A percentile compares a stretch with the other conserved stretches of the same genome.
Conservation (phyloP, 441 rosid genomes). For the Populus hybrid region DNA sequence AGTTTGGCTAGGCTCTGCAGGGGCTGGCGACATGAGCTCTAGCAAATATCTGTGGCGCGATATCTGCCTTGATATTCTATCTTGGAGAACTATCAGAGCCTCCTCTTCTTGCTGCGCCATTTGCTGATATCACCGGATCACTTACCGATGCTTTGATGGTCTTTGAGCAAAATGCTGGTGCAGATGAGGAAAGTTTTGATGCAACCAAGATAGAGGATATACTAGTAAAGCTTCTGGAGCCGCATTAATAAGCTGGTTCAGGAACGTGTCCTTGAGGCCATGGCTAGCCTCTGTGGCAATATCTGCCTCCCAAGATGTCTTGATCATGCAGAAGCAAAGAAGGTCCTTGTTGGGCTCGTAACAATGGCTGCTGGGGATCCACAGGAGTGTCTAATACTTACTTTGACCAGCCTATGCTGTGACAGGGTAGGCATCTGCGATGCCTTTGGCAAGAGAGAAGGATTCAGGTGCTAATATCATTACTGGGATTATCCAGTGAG, state of each 20-base stretch:
- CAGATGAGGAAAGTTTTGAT: conserved; percentile 48
- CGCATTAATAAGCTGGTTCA: conserved; percentile 63
- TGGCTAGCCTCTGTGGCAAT: conserved; percentile 84
- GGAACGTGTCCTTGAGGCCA: conserved; percentile 85
- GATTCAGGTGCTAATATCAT: conserved; percentile 68
- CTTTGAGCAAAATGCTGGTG: conserved; percentile 41
- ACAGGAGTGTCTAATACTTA: conserved; percentile 59
- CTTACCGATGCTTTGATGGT: conserved; percentile 82
- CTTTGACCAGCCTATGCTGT: conserved; percentile 56
- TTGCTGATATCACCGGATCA: conserved; percentile 78
- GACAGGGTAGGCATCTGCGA: conserved; percentile 62
- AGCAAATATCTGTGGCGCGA: conserved; percentile 50
- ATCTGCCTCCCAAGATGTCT: conserved; percentile 42
- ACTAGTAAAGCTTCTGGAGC: conserved; percentile 59
- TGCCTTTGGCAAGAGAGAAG: conserved; percentile 76
- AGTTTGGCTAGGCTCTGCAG: conserved; percentile 55
- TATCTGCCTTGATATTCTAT: conserved; percentile 61
- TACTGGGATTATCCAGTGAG: conserved; percentile 72
- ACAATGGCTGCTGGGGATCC: conserved; percentile 57
- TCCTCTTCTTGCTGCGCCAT: conserved; percentile 67
- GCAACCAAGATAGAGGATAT: conserved; percentile 54
- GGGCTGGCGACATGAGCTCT: conserved; percentile 67
- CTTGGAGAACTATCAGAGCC: conserved; percentile 68
- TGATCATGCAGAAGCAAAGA: conserved; percentile 66
- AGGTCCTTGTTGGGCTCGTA: conserved; percentile 63